These are phyloP conservation scores for Kwoniella heveanensis DNA, from an alignment of 768 basidiomycete species.

Conservation along the genomic window DNA sequence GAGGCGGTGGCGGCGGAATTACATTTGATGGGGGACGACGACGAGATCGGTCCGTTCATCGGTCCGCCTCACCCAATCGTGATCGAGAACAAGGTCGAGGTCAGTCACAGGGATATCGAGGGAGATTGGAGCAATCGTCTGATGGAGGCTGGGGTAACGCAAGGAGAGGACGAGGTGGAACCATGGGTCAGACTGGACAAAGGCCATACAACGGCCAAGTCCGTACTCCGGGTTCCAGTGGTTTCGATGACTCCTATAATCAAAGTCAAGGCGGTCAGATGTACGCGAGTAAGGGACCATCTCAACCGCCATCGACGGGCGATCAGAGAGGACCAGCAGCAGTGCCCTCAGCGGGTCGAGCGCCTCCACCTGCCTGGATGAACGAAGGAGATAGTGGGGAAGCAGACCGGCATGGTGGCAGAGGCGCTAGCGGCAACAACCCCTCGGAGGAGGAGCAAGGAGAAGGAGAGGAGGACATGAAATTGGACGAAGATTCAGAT, in stretches of 20 bases:
- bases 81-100: not conserved
- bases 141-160: not conserved
- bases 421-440: no score
- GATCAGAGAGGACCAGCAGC: not conserved
- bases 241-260: no score
- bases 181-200: no score
- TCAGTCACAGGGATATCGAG: not conserved
- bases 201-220: no score
- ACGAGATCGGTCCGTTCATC: not conserved
- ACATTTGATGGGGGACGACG: not conserved
- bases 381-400: not conserved
- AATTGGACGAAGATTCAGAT: conserved; percentile 33
- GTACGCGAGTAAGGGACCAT: not conserved
- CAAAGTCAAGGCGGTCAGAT: not conserved
- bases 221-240: no score
- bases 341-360: conserved; percentile 6
- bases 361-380: conserved; percentile 28
- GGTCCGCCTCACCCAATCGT: not conserved
- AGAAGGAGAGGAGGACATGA: conserved; percentile 41
- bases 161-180: not conserved
- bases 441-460: conserved; percentile 16
- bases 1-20: not conserved
- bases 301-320: not conserved
- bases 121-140: not conserved
- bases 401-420: no score